phyloP scores from a whole-genome alignment of 306 rosid species.

The Dalbergia oliveri region DNA sequence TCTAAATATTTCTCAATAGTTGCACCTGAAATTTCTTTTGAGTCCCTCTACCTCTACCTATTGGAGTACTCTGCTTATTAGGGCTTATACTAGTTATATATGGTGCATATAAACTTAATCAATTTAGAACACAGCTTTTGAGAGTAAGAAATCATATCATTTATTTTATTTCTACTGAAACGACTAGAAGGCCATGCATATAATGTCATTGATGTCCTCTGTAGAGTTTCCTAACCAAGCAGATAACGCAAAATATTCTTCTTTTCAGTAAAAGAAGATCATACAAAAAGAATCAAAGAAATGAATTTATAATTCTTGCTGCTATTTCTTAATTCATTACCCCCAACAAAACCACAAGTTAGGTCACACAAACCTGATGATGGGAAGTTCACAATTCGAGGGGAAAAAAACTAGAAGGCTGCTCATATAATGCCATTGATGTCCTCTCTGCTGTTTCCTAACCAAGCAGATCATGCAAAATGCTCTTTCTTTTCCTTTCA shows the following conservation, averaged over 20 bases:
- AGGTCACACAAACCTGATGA: conserved; percentile 14
- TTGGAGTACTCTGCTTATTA: too few relatives aligned
- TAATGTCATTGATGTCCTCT: conserved; percentile 18
- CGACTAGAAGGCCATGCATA: neutral
- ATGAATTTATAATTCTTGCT: conserved; percentile 10
- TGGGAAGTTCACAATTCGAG: neutral
- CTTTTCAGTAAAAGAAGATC: conserved; percentile 12
- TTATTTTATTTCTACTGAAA: conserved; percentile 10
- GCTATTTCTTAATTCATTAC: neutral
- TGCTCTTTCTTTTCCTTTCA: neutral
- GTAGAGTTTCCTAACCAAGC: conserved; percentile 39
- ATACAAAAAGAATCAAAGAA: conserved; percentile 3
- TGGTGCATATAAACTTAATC: conserved; percentile 5
- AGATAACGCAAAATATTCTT: conserved; percentile 27
- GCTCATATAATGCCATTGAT: too few relatives aligned
- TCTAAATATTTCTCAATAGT: too few relatives aligned
- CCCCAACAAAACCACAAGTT: conserved; percentile 11
- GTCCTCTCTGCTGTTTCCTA: too few relatives aligned
- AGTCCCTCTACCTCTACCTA: too few relatives aligned
- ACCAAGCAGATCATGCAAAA: neutral
- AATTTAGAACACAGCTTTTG: conserved; percentile 13
- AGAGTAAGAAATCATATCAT: neutral
- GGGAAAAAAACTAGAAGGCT: too few relatives aligned
- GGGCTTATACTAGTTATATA: neutral
- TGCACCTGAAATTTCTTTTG: too few relatives aligned